These are phyloP conservation scores for Trichophyton mentagrophytes DNA, from an alignment of 2,329 filamentous ascomycete species.

Conservation along the genomic window DNA sequence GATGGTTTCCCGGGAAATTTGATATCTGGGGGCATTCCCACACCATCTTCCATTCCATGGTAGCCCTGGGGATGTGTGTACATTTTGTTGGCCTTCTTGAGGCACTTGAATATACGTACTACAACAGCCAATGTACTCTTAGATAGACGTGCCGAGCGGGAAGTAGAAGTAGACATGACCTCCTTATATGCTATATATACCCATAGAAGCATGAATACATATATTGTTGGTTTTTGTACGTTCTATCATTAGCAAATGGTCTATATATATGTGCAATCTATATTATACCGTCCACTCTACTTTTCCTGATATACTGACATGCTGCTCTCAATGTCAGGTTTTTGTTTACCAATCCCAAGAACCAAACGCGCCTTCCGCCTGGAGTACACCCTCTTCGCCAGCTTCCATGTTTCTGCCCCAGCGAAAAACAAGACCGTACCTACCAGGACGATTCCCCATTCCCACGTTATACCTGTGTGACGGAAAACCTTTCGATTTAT, in stretches of 20 bases:
- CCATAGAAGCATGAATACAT: neutral
- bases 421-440: conserved; percentile 50
- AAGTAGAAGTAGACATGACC: neutral
- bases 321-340: neutral
- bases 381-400: conserved; percentile 46
- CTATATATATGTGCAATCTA: neutral
- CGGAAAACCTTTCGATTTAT: conserved; percentile 54
- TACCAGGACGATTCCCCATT: conserved; percentile 56
- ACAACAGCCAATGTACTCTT: neutral
- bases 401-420: conserved; percentile 56
- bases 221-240: neutral
- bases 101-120: conserved; percentile 5
- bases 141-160: neutral
- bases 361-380: neutral
- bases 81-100: conserved; percentile 29
- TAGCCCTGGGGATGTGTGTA: conserved; percentile 29
- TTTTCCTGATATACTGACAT: neutral
- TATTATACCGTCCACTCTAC: no score
- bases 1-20: conserved; percentile 21
- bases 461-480: conserved; percentile 53
- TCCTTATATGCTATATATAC: neutral
- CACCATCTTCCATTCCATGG: conserved; percentile 25
- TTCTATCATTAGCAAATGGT: neutral
- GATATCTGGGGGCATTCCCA: conserved; percentile 26
- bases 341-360: neutral